Percentiles rank a stretch among this genome's conserved stretches.
Conservation (phyloP, 2,329 filamentous ascomycete species). For the Trichoderma sp. region DNA sequence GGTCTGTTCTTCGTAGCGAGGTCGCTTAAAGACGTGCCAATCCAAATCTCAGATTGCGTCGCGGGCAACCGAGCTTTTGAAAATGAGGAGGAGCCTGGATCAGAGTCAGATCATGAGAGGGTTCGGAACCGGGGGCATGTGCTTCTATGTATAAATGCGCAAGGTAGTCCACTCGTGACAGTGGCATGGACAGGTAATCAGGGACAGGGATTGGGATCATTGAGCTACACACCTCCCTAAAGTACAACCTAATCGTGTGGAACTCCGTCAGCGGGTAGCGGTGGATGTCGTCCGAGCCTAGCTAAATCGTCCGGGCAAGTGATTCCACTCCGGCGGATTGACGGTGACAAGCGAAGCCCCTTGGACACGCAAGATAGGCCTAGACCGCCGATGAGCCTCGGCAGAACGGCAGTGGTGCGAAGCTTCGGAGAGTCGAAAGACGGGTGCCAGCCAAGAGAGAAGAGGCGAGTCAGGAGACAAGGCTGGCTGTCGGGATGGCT, state of each 20-base stretch:
- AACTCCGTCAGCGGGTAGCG: slow-evolving; percentile 19
- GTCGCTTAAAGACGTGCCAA: slow-evolving; percentile 2
- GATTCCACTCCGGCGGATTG: not conserved
- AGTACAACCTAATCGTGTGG: slow-evolving; percentile 19
- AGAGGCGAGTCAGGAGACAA: slow-evolving; percentile 23
- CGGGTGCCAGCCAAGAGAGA: not conserved
- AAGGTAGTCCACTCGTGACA: not conserved
- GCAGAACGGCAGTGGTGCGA: slow-evolving; percentile 8
- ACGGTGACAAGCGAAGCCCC: slow-evolving; percentile 7
- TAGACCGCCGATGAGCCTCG: slow-evolving; percentile 20
- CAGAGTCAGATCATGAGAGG: slow-evolving; percentile 12
- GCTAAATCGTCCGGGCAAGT: slow-evolving; percentile 5
- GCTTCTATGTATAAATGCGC: slow-evolving; percentile 2
- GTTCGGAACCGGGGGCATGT: not conserved
- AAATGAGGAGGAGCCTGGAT: slow-evolving; percentile 3
- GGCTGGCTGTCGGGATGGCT: slow-evolving; percentile 6
- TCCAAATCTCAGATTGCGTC: not conserved
- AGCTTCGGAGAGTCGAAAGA: slow-evolving; percentile 8
- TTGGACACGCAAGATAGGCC: slow-evolving; percentile 12
- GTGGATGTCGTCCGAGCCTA: slow-evolving; percentile 5
- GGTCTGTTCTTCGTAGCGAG: not conserved
- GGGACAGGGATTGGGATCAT: not conserved
- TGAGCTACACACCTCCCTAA: slow-evolving; percentile 23
- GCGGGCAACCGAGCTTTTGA: not conserved
- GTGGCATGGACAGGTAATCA: not conserved